A percentile compares a stretch with the other conserved stretches of the same genome.
Conservation (phyloP, 352 stramenopile genomes). For the Globisporangium orthogonon region DNA sequence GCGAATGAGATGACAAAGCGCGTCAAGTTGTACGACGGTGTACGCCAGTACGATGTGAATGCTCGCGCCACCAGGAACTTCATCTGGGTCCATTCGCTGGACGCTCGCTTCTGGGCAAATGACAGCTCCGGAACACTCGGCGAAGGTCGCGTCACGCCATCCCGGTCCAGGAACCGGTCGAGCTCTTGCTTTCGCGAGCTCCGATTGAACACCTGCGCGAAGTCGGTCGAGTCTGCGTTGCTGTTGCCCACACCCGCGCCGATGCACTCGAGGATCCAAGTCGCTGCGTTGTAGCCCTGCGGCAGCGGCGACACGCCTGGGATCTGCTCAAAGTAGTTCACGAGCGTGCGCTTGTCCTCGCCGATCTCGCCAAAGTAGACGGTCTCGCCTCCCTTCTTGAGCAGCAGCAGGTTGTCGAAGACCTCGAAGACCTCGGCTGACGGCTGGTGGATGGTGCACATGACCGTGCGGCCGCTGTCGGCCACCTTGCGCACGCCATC, state of each 20-base stretch:
- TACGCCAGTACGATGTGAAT: slow-evolving; percentile 58
- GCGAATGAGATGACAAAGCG: slow-evolving; percentile 72
- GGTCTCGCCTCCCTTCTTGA: slow-evolving; percentile 30
- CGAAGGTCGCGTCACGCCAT: slow-evolving; percentile 29
- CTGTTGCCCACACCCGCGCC: not conserved
- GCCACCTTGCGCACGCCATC: slow-evolving; percentile 31
- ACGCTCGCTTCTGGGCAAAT: no score
- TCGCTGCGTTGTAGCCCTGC: not conserved
- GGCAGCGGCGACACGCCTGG: no score
- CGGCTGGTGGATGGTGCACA: slow-evolving; percentile 88
- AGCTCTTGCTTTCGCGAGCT: not conserved
- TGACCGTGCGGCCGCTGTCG: slow-evolving; percentile 8
- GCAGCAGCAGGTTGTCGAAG: slow-evolving; percentile 67
- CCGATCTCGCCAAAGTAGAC: slow-evolving; percentile 30
- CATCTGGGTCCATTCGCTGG: no score
- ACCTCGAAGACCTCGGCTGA: slow-evolving; percentile 65
- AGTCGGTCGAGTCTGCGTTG: not conserved
- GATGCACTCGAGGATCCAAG: slow-evolving; percentile 1
- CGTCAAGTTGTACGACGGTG: slow-evolving; percentile 84
- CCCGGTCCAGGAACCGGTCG: not conserved
- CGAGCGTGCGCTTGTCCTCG: slow-evolving; percentile 7
- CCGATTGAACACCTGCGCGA: not conserved
- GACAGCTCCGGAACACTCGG: no score
- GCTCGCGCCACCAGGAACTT: slow-evolving; percentile 44
- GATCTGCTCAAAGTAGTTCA: slow-evolving; percentile 35